Conservation (phyloP, 805 yeast genomes). For the Candida alai region DNA sequence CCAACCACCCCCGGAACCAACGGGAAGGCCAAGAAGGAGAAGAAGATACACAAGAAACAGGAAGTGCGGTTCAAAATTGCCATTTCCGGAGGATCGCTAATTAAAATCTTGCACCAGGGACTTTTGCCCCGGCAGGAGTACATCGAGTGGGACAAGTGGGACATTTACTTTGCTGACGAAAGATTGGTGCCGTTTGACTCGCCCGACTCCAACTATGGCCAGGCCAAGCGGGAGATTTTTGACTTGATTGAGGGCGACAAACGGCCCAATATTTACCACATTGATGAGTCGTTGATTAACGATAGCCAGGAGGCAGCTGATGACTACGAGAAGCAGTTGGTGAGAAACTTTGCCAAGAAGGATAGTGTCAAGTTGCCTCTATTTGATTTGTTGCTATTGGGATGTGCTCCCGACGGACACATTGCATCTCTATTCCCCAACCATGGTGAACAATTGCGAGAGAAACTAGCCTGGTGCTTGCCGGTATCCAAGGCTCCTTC, state of each 20-base stretch:
- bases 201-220: constrained; percentile 85
- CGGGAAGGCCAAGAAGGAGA: constrained; percentile 20
- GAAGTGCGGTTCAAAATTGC: constrained; percentile 85
- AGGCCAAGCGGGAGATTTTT: constrained; percentile 75
- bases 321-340: constrained; percentile 78
- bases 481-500: constrained; percentile 90
- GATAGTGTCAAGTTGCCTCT: constrained; percentile 94
- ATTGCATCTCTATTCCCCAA: constrained; percentile 95
- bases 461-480: constrained; percentile 90
- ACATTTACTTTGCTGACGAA: constrained; percentile 94
- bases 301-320: constrained; percentile 95
- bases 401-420: constrained; percentile 99
- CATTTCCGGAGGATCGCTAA: constrained; percentile 87
- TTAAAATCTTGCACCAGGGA: constrained; percentile 84
- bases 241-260: constrained; percentile 56
- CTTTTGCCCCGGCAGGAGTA: constrained; percentile 64
- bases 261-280: constrained; percentile 74
- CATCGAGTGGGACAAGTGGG: constrained; percentile 92
- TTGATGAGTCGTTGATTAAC: constrained; percentile 68
- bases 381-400: constrained; percentile 86
- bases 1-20: constrained; percentile 12
- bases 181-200: constrained; percentile 85
- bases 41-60: constrained; percentile 48
- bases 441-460: constrained; percentile 79
- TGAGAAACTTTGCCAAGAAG: constrained; percentile 89